These are phyloP conservation scores for Microdochium bolleyi DNA, from an alignment of 2,329 filamentous ascomycete genomes.

Conservation along the genomic window DNA sequence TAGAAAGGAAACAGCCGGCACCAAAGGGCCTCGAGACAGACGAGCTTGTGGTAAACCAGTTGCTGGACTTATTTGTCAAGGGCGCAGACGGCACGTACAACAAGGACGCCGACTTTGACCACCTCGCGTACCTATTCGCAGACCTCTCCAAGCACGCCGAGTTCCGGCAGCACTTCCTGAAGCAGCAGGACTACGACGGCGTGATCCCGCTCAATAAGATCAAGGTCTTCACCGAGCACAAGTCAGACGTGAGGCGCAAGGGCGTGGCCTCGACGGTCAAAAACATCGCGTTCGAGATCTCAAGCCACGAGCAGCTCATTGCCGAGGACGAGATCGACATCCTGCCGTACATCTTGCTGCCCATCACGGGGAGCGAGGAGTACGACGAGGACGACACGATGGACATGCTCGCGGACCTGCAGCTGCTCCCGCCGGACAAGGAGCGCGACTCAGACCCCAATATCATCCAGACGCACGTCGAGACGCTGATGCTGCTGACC, in stretches of 20 bases:
- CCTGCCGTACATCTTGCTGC: constrained; percentile 80
- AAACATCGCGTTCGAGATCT: constrained; percentile 79
- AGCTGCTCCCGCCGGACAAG: constrained; percentile 86
- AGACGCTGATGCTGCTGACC: constrained; percentile 77
- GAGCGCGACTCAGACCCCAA: constrained; percentile 66
- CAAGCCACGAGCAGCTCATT: constrained; percentile 64
- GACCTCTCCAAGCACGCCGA: constrained; percentile 79
- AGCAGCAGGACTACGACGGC: constrained; percentile 65
- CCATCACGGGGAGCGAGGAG: constrained; percentile 81
- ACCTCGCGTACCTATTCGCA: constrained; percentile 88
- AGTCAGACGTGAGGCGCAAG: constrained; percentile 72
- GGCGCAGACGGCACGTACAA: constrained; percentile 79
- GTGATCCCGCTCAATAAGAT: constrained; percentile 89
- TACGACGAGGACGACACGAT: constrained; percentile 81
- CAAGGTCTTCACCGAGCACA: constrained; percentile 88
- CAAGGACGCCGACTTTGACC: constrained; percentile 79
- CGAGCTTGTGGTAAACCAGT: constrained; percentile 72
- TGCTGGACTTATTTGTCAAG: constrained; percentile 94
- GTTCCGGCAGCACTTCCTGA: constrained; percentile 68
- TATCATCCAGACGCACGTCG: constrained; percentile 80
- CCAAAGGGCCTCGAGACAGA: constrained; percentile 67
- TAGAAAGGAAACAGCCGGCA: constrained; percentile 58
- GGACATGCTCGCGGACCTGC: constrained; percentile 82
- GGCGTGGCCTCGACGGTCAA: constrained; percentile 97
- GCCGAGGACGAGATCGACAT: constrained; percentile 68